phyloP scores from a whole-genome alignment of 1,139 yeast genomes.

The Eremothecium sinecaudum region DNA sequence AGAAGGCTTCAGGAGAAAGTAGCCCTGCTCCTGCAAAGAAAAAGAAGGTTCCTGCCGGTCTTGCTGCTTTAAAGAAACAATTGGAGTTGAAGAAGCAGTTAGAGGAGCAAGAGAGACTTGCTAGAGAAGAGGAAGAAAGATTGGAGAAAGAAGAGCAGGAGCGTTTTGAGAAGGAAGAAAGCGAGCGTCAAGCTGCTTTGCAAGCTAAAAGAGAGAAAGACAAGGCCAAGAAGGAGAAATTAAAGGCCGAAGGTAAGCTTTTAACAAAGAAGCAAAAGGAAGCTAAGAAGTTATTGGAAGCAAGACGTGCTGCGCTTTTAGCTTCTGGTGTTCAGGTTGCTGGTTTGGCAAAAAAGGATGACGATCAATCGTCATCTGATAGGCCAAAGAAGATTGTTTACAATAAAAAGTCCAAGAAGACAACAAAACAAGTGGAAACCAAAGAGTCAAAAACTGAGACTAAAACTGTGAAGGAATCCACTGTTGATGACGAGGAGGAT shows the following conservation, averaged over 20 bases:
- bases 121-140: conserved; percentile 52
- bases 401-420: conserved; percentile 48
- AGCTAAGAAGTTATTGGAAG: conserved; percentile 76
- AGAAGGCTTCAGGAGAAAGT: conserved; percentile 21
- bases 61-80: conserved; percentile 75
- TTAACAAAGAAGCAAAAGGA: conserved; percentile 91
- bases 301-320: conserved; percentile 79
- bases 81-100: conserved; percentile 76
- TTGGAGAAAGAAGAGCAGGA: conserved; percentile 53
- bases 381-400: conserved; percentile 70
- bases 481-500: conserved; percentile 39
- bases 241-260: conserved; percentile 87
- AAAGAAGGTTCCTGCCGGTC: conserved; percentile 67
- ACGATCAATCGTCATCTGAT: conserved; percentile 30
- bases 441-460: conserved; percentile 14
- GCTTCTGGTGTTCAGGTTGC: conserved; percentile 68
- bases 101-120: conserved; percentile 56
- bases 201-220: conserved; percentile 75
- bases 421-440: conserved; percentile 26
- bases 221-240: conserved; percentile 64
- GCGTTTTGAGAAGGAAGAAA: conserved; percentile 43
- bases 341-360: conserved; percentile 45
- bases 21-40: conserved; percentile 35
- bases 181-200: conserved; percentile 58
- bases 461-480: conserved; percentile 20